phyloP scores from a whole-genome alignment of 371 early-diverging fungal genomes.

The Mortierella sp. region DNA sequence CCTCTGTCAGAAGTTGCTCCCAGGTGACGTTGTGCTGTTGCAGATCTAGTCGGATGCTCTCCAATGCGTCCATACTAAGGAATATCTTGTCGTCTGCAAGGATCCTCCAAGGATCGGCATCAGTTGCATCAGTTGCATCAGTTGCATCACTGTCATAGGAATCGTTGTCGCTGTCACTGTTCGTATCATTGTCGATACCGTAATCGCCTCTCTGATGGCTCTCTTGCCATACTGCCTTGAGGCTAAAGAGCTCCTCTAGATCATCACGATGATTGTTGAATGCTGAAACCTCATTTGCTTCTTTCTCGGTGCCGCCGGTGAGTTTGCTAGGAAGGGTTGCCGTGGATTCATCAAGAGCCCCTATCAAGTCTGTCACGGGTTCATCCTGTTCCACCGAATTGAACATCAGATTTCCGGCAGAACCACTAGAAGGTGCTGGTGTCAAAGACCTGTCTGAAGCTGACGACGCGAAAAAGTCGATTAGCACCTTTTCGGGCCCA shows the following conservation, averaged over 20 bases:
- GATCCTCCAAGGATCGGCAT: neutral
- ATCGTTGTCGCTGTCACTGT: constrained; percentile 9
- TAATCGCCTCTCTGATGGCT: neutral
- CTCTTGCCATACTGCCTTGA: neutral
- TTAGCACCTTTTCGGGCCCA: neutral
- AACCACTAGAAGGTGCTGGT: neutral
- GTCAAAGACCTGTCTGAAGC: neutral
- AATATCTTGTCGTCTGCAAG: neutral
- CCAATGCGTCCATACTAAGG: neutral
- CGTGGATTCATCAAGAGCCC: too few species aligned
- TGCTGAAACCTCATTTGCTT: too few species aligned
- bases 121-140: neutral
- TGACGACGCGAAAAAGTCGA: neutral
- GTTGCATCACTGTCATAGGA: neutral
- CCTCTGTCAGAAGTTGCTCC: neutral
- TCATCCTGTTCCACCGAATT: too few species aligned
- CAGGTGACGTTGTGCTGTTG: neutral
- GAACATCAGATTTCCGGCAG: too few species aligned
- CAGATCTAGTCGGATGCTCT: neutral
- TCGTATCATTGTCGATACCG: constrained; percentile 2
- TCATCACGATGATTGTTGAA: neutral
- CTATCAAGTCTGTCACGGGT: too few species aligned
- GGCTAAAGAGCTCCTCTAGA: too few species aligned
- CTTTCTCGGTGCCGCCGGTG: too few species aligned
- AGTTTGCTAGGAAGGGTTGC: too few species aligned